Evolutionary conservation across 2,329 filamentous ascomycete species (phyloP), one percentile per base, ranked within the genome.

Genomic region (Emericellopsis cladophorae): DNA sequence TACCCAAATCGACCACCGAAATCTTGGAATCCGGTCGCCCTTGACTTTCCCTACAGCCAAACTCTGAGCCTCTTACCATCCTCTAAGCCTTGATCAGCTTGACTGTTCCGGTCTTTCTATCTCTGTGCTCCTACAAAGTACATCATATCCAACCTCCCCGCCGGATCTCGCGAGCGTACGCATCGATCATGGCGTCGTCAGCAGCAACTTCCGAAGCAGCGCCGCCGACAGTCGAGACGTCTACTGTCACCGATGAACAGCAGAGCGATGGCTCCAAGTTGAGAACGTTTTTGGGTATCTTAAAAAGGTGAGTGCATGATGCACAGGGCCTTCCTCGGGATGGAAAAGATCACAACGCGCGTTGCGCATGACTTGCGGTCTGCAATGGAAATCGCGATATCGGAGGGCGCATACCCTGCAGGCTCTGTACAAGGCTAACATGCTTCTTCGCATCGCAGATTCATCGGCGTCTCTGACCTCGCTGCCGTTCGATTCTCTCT

Each of bases 401-500:
- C 37, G 22, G 26, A 29, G 26, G 6, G 26, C 4, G 18, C 18
- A 21, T 21, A 29, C 26, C 12, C 26, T 9, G 12, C 12, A 9
- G 8, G 26, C 12, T 4, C 26, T 12, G 26, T 29, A 7, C 12
- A 29, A 9, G 26, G 26, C 26, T 29, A 29, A 29, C 26, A 29
- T 29, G 26, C 4, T 12, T 12, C 12, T 29, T 12, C 12, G 26
- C 12, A 29, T 18, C 26, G 42, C 61, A 93, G 90, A 60, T 96
- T 96, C 63, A 88, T 96, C 54, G 92, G 92, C 51, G 92, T 98
- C 43, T 73, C 89, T 50, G 92, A 98, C 64, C 92, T 98, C 54
- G 92, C 92, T 43, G 79, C 88, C 42, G 90, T 96, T 46, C 84
- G 92, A 51, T 98, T 98, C 67, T 96, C 90, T 14, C 74, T 98